Base-by-base conservation (phyloP, 1,284 basidiomycete genomes). In the Fomes fomentarius region DNA sequence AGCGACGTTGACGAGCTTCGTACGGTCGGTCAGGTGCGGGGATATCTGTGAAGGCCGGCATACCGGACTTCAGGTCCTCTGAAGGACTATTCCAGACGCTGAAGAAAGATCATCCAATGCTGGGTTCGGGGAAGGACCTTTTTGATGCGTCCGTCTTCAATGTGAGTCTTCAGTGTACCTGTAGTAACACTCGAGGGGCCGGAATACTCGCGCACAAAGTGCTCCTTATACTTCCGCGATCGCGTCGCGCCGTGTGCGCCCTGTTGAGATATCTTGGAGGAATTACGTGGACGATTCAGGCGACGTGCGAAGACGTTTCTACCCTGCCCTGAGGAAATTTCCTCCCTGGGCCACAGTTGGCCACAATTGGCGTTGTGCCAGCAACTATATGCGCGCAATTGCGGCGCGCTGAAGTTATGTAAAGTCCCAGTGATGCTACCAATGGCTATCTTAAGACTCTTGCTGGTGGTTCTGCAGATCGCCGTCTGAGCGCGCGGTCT, bases 61-160 rank as follows among this genome's bases (percentile, higher is more conserved):
- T 98, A 42, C 94, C 95, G 28, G 95, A 97, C 74, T 98, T 98
- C 71, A 79, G 95, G 61, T 94, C 91, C 1, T 73, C 89, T 4
- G 83, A 85, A 39, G 94, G 94, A 19, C 76, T 97, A 24, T 96
- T 96, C 70, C 84, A 87, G 62, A 81, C 82, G 42, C 72, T 89
- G 61, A 94, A 91, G 71, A 82, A 85, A 66, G 89, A 91, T 63
- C 87, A 94, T 69, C 88, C 90, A 0, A 82, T 76, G 21, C 74
- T 93, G 66, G 77, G 81, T 38, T 89, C 88, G 3, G 93, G 94
- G 15, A 94, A 90, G 70, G 95, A 97, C 67, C 75, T 97, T 7
- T 97, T 97, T 66, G 93, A 96, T 75, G 91, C 93, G 25, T 89
- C 89, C 25, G 89, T 95, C 12, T 93, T 97, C 70, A 86, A 85